Evolutionary conservation across 2,329 filamentous ascomycete genomes (phyloP).

Genomic region (Cladorrhinum sp.): DNA sequence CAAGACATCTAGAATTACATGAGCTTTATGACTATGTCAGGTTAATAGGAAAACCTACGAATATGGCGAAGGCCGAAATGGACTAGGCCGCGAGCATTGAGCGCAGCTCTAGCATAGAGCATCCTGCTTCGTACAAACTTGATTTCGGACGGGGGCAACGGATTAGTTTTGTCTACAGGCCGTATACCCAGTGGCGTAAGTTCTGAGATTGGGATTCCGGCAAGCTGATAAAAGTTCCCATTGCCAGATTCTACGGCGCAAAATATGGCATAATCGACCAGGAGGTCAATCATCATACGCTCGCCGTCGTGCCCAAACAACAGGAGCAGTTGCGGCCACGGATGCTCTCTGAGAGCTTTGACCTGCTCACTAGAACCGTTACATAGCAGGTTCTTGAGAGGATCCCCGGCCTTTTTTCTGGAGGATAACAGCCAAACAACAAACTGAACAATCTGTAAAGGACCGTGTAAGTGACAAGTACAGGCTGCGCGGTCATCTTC

Average conservation of each 20-base stretch:
- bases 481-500: too few relatives aligned
- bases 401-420: slow-evolving; percentile 44
- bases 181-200: slow-evolving; percentile 30
- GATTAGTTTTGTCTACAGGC: slow-evolving; percentile 6
- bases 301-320: slow-evolving; percentile 75
- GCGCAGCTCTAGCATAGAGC: slow-evolving; percentile 73
- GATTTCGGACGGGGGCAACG: slow-evolving; percentile 54
- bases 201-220: slow-evolving; percentile 50
- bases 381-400: slow-evolving; percentile 73
- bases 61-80: slow-evolving; percentile 76
- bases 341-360: slow-evolving; percentile 60
- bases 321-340: slow-evolving; percentile 73
- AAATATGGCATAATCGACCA: slow-evolving; percentile 78
- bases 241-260: slow-evolving; percentile 54
- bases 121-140: slow-evolving; percentile 78
- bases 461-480: slow-evolving; percentile 2
- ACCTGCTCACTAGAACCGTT: slow-evolving; percentile 81
- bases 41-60: too few relatives aligned
- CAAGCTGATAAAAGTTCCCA: slow-evolving; percentile 74
- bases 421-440: slow-evolving; percentile 75
- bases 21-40: too few relatives aligned
- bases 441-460: slow-evolving; percentile 67
- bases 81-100: slow-evolving; percentile 66
- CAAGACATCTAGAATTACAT: too few relatives aligned
- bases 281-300: slow-evolving; percentile 70